phyloP scores from a whole-genome alignment of 352 stramenopile genomes.

The Phytopythium aichiense region DNA sequence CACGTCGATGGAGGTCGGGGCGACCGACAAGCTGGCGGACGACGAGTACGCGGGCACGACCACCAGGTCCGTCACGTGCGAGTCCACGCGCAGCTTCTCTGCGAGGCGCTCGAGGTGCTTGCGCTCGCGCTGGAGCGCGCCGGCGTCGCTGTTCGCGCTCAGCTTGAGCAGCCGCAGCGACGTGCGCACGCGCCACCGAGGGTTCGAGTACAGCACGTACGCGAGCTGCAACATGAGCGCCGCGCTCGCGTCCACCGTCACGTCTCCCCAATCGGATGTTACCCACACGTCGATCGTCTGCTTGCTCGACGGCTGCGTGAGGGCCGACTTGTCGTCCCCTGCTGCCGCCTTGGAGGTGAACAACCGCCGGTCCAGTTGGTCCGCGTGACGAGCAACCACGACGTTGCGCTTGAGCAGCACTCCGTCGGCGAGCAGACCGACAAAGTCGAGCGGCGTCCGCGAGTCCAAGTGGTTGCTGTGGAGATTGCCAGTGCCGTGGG shows the following conservation, averaged over 20 bases:
- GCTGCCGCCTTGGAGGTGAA: constrained; percentile 17
- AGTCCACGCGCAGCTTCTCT: constrained; percentile 24
- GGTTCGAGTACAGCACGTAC: constrained; percentile 38
- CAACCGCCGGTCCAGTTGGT: constrained; percentile 40
- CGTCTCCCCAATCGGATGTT: constrained; percentile 23
- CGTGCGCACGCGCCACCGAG: constrained; percentile 24
- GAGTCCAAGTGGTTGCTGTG: constrained; percentile 8
- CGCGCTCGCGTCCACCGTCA: constrained; percentile 22
- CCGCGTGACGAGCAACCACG: constrained; percentile 42
- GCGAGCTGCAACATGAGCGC: constrained; percentile 45
- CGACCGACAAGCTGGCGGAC: constrained; percentile 24
- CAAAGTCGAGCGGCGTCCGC: constrained; percentile 24
- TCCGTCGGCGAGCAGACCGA: constrained; percentile 40
- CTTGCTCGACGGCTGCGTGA: not conserved
- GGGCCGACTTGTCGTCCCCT: not conserved
- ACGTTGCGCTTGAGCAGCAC: constrained; percentile 56
- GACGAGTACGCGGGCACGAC: constrained; percentile 34
- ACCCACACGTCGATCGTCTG: constrained; percentile 63
- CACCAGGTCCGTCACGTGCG: constrained; percentile 38
- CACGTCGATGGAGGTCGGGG: constrained; percentile 8
- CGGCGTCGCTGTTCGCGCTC: constrained; percentile 13
- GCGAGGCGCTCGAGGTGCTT: constrained; percentile 3
- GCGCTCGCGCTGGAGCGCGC: constrained; percentile 19
- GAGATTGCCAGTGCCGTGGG: constrained; percentile 15
- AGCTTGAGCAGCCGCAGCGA: constrained; percentile 26